These are phyloP conservation scores for Mycotypha africana DNA, from an alignment of 371 early-diverging fungal genomes.

Conservation along the genomic window DNA sequence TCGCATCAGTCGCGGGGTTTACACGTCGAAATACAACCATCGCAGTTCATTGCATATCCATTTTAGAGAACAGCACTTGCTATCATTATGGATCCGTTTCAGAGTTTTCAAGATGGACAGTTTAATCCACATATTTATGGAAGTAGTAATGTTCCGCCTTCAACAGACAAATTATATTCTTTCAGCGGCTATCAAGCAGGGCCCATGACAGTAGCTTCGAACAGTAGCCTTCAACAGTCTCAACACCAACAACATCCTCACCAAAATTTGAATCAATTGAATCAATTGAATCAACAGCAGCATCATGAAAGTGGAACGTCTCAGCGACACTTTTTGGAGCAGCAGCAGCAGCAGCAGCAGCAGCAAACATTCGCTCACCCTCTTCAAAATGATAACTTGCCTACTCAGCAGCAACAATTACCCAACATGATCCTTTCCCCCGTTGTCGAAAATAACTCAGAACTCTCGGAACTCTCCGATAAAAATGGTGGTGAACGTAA, in stretches of 20 bases:
- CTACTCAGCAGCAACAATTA: background rate
- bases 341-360: background rate
- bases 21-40: too few relatives aligned
- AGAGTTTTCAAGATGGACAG: constrained; percentile 7
- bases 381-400: background rate
- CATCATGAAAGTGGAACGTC: background rate
- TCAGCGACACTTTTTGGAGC: background rate
- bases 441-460: too few relatives aligned
- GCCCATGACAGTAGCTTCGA: constrained; percentile 10
- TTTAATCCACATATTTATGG: constrained; percentile 26
- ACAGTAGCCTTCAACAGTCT: background rate
- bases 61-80: too few relatives aligned
- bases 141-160: constrained; percentile 25
- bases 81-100: constrained; percentile 24
- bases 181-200: constrained; percentile 28
- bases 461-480: background rate
- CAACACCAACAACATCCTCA: background rate
- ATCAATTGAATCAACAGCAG: background rate
- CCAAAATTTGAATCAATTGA: background rate
- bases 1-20: too few relatives aligned
- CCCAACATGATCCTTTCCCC: too few relatives aligned
- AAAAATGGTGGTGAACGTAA: constrained; percentile 1
- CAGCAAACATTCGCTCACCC: too few relatives aligned
- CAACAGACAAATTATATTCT: constrained; percentile 16
- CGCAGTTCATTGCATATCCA: too few relatives aligned